phyloP scores from a whole-genome alignment of 257 asterid genomes.

The Cynanchum wilfordii region DNA sequence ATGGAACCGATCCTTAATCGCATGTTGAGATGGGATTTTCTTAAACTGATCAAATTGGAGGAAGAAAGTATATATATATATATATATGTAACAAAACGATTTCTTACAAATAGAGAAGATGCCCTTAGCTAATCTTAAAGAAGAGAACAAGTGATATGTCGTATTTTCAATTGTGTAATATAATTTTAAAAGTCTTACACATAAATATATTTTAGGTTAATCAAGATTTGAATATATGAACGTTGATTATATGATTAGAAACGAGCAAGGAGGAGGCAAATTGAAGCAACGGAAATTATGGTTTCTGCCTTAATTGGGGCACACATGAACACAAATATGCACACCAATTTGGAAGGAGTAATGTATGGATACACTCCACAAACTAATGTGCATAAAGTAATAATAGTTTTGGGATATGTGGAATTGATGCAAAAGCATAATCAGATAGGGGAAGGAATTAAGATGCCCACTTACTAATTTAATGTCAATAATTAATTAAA shows the following conservation, averaged over 20 bases:
- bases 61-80: too few relatives aligned
- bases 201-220: too few relatives aligned
- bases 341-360: conserved; percentile 10
- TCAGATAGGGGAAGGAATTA: conserved; percentile 14
- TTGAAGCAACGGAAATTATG: conserved; percentile 12
- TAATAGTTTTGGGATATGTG: conserved; percentile 14
- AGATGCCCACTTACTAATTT: conserved; percentile 49
- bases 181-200: too few relatives aligned
- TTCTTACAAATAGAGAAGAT: too few relatives aligned
- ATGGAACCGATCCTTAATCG: background rate
- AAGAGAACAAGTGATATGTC: too few relatives aligned
- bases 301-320: conserved; percentile 13
- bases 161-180: too few relatives aligned
- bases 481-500: conserved; percentile 1
- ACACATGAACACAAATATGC: conserved; percentile 9
- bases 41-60: background rate
- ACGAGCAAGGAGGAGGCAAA: background rate
- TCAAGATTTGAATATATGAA: too few relatives aligned
- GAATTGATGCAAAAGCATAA: conserved; percentile 25
- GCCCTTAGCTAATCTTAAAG: too few relatives aligned
- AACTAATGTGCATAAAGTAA: background rate
- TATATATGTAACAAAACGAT: too few relatives aligned
- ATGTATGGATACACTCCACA: conserved; percentile 12
- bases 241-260: background rate
- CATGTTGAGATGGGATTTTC: background rate